Base-by-base conservation (phyloP, 192 early-diverging fungal species). In the Cladochytrium replicatum region DNA sequence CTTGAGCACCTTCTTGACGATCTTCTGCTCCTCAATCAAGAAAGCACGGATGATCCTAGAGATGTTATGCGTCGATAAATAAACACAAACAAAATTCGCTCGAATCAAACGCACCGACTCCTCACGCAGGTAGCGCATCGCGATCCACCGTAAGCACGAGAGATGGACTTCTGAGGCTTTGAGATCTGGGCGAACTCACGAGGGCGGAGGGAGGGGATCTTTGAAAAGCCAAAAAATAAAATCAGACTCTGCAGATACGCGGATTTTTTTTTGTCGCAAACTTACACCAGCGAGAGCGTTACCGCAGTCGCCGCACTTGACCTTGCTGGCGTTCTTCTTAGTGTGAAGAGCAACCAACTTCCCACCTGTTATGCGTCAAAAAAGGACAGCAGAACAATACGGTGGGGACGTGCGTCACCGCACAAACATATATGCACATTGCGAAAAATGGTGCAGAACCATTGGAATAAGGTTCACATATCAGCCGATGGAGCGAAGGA, bases 21-120 rank as follows among this genome's bases (percentile, higher is more conserved):
- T 95, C 89, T 97, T 97, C 83, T 97, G 94, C 81, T 97, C 94
- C 78, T 97, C 94, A 59, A 97, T 89, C 67, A 97, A 80, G 84
- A 97, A 97, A 55, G 94, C 89, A 57, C 94, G 90, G 49, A 97
- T 86, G 72, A 97, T 93, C 61, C 93, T 78, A n/a, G n/a, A n/a
- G n/a, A n/a, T n/a, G n/a, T n/a, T n/a, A n/a, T n/a, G n/a, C n/a
- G 72, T 72, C 65, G 54, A 60, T 63, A 45, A 66, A 28, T 13
- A 22, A 17, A 28, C 1, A 46, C 6, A 13, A 24, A 21, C 11
- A 6, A 29, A 21, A 54, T 13, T 22, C 11, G 4, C 15, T 6
- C 31, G 22, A 6, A 22, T 39, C 9, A 4, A n/a, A 64, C 53
- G 19, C 48, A 68, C 64, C 67, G 58, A 24, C 66, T 66, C 55